These are phyloP conservation scores for Trichoderma lentiforme DNA, from an alignment of 2,329 filamentous ascomycete genomes.

Conservation along the genomic window DNA sequence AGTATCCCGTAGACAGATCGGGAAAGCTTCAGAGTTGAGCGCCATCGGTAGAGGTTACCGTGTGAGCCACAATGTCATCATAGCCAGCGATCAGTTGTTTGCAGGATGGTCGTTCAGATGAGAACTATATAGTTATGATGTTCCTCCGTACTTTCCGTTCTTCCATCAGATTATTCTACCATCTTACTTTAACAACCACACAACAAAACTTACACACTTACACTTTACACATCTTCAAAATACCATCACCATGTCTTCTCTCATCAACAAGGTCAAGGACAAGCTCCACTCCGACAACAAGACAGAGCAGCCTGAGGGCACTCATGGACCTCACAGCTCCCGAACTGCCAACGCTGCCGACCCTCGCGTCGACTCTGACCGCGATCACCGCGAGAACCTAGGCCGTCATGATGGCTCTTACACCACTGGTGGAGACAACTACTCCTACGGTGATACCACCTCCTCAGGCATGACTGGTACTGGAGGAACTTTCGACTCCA, in stretches of 20 bases:
- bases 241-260: slow-evolving; percentile 45
- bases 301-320: slow-evolving; percentile 21
- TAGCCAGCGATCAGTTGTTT: slow-evolving; percentile 1
- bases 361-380: slow-evolving; percentile 46
- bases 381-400: slow-evolving; percentile 14
- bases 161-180: background rate
- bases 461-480: slow-evolving; percentile 29
- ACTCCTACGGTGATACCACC: slow-evolving; percentile 20
- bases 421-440: slow-evolving; percentile 45
- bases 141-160: background rate
- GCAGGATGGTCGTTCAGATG: background rate
- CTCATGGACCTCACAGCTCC: slow-evolving; percentile 41
- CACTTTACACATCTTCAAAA: background rate
- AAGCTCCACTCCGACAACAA: slow-evolving; percentile 43
- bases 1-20: background rate
- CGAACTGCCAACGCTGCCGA: slow-evolving; percentile 47
- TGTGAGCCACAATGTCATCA: slow-evolving; percentile 15
- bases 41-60: slow-evolving; percentile 3
- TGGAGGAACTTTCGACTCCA: background rate
- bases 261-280: slow-evolving; percentile 60
- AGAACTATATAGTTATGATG: background rate
- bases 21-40: background rate
- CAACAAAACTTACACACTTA: background rate
- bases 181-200: background rate
- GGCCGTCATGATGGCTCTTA: slow-evolving; percentile 24